phyloP scores from a whole-genome alignment of 306 rosid genomes.

The Castanea sativa region DNA sequence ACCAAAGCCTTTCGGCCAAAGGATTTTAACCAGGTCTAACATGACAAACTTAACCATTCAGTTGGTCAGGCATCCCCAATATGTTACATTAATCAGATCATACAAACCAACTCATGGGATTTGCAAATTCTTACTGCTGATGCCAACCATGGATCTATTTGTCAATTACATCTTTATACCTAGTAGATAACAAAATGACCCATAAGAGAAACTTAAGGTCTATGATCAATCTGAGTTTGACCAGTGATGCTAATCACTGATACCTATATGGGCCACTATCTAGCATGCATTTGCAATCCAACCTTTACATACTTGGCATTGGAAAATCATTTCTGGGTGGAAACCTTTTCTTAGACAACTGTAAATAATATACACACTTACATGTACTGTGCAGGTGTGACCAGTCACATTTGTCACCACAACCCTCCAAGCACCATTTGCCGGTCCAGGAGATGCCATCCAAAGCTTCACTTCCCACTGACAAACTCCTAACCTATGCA shows the following conservation, averaged over 20 bases:
- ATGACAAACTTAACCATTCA: background rate
- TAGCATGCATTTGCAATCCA: slow-evolving; percentile 18
- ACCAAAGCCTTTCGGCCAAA: background rate
- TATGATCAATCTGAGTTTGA: background rate
- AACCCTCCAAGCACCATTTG: slow-evolving; percentile 92
- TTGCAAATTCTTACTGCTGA: background rate
- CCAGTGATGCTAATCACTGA: background rate
- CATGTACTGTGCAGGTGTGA: slow-evolving; percentile 86
- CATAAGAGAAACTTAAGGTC: background rate
- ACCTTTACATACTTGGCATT: background rate
- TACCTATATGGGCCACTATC: background rate
- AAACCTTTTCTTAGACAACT: slow-evolving; percentile 21
- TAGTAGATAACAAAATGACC: background rate
- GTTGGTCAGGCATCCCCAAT: background rate
- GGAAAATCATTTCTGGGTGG: slow-evolving; percentile 3
- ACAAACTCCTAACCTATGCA: slow-evolving; percentile 91
- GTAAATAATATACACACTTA: slow-evolving; percentile 41
- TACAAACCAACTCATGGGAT: background rate
- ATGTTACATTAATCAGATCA: background rate
- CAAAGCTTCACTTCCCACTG: slow-evolving; percentile 98
- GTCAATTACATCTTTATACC: background rate
- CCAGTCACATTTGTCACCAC: slow-evolving; percentile 94
- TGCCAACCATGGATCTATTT: background rate
- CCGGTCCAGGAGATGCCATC: slow-evolving; percentile 71
- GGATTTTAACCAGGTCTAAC: background rate